Evolutionary conservation across 2,329 filamentous ascomycete genomes (phyloP), one percentile per base, ranked within the genome.

Genomic region (Colletotrichum echinochloae): DNA sequence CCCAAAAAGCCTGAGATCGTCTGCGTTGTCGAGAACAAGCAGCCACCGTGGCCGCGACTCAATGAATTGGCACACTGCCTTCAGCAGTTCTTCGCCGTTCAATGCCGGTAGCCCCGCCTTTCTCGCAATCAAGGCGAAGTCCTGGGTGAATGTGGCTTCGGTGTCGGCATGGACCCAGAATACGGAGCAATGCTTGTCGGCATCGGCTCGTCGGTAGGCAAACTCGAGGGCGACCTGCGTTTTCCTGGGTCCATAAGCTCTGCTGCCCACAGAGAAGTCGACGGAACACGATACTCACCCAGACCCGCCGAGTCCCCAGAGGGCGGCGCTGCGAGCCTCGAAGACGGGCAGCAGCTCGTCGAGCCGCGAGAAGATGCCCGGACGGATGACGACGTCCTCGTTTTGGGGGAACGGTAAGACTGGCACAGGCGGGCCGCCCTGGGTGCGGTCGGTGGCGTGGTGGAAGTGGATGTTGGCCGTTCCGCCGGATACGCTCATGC

Each of bases 131-230:
- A 49, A 49, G 3, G 23, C 12, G 23, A 14, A 49, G n/a, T 49
- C 46, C n/a, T 49, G n/a, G 23, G 23, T 3, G 2, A 49, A 49
- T 3, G 46, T 28, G 2, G 46, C 46, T 26, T 49, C 46, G 46
- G 46, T 49, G 23, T 49, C 46, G 46, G 46, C 46, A 26, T 49
- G 46, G 46, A 49, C 46, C 46, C n/a, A 49, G 46, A 49, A 49
- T 12, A 49, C 26, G 11, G 46, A 23, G 46, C 46, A 49, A 49
- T 33, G n/a, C n/a, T n/a, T n/a, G n/a, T n/a, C n/a, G n/a, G n/a
- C 16, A 6, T 30, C 26, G 48, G 48, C 16, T 20, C 48, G 48
- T 51, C 3, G 14, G 48, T 51, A 51, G 26, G 48, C 48, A 30
- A 51, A 51, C 48, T 51, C 48, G 14, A 51, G 48, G 16, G 48